Base-by-base conservation (phyloP, 2,329 filamentous ascomycete species). In the Microascus cirrosus region DNA sequence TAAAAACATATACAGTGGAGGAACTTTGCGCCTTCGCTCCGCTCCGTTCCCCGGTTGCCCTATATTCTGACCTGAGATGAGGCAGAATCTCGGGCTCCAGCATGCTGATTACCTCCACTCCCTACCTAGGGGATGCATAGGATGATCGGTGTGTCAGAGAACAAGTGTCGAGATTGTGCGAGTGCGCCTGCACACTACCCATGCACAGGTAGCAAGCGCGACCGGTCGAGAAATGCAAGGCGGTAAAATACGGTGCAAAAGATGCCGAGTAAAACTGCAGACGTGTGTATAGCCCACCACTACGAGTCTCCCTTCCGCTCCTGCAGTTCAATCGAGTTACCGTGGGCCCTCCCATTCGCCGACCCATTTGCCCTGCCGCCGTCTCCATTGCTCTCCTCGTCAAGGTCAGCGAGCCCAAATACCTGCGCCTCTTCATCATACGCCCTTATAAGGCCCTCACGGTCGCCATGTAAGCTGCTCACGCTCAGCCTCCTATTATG, bases 391-490 rank as follows among this genome's bases (percentile, higher is more conserved):
- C 81, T 87, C 61, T 94, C 89, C 62, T 92, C 88, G 2, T 87
- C 80, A 45, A 96, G 75, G 64, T 96, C 90, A 15, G 83, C 83
- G 53, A 97, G 77, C 48, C 89, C 89, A 62, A 95, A 90, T 5
- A 82, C 83, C 50, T 79, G 80, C 52, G 78, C 79, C 65, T 88
- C 84, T 60, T 94, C 84, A 65, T 97, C 93, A 65, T 96, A 96
- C 12, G 85, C 87, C 61, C 87, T 87, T 70, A 97, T 96, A 25
- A 97, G 77, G 4, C 89, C 89, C 62, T 92, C 86, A 58, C 89
- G 81, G 64, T 94, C 90, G 42, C 83, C 82, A 60, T 80, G 79
- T 59, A 77, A 82, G 66, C 82, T 82, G 67, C 84, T 83, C 54
- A 82, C 78, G 65, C 84, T 85, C 66, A 83, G 84, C 57, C 85